Conservation (phyloP, 2,329 filamentous ascomycete species). For the Monosporascus ibericus region DNA sequence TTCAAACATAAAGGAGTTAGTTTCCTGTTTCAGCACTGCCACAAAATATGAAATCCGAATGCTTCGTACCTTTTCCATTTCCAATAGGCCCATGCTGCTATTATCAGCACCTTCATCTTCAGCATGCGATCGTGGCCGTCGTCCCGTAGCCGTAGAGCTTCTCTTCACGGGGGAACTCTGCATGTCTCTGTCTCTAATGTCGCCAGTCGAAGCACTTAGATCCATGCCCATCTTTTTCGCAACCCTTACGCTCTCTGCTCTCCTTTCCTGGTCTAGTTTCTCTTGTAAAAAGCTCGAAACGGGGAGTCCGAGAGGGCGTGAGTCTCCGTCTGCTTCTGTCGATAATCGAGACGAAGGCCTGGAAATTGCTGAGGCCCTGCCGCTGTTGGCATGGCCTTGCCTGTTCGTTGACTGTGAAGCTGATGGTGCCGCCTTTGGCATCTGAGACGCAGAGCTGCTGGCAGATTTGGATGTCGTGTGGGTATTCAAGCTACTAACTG, state of each 20-base stretch:
- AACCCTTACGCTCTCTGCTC: constrained; percentile 40
- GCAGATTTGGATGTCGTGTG: constrained; percentile 35
- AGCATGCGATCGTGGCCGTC: constrained; percentile 37
- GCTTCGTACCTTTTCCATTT: constrained; percentile 57
- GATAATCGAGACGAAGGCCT: constrained; percentile 35
- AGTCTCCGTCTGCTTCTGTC: constrained; percentile 36
- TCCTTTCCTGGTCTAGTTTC: constrained; percentile 45
- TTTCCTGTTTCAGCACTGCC: not conserved
- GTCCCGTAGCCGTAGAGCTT: constrained; percentile 25
- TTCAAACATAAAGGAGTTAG: constrained; percentile 22
- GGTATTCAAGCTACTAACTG: constrained; percentile 31
- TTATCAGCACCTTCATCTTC: constrained; percentile 37
- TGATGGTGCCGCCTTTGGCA: constrained; percentile 30
- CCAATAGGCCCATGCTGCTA: constrained; percentile 56
- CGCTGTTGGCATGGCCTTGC: constrained; percentile 33
- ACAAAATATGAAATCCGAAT: constrained; percentile 1
- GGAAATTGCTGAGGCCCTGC: constrained; percentile 26
- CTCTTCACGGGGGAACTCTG: constrained; percentile 34
- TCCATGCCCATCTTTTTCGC: constrained; percentile 31
- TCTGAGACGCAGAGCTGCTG: constrained; percentile 36
- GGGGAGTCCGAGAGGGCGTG: constrained; percentile 30
- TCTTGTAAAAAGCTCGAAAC: constrained; percentile 50
- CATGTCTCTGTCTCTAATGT: constrained; percentile 27
- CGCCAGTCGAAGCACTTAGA: constrained; percentile 30
- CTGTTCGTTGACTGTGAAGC: constrained; percentile 32